Evolutionary conservation across 805 yeast species (phyloP), one percentile per base, ranked within the genome.

Genomic region (Candida lessepsii): DNA sequence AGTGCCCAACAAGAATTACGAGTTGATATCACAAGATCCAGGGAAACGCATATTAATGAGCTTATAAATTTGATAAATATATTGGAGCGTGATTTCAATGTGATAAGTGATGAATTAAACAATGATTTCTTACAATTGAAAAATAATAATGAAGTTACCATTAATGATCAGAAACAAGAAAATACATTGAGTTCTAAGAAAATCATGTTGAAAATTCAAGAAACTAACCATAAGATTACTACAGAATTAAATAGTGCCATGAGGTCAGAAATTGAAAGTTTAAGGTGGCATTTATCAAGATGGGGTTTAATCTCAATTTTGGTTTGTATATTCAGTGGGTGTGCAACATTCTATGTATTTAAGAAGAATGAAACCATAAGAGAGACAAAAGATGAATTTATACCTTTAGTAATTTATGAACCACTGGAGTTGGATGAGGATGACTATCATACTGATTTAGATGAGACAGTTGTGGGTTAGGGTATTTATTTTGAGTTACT

Each of bases 251-350:
- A 81, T 45, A 81, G 93, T 24, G 93, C 86, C 6, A 76, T 89
- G 57, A 79, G 87, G 55, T 82, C 93, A 0, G 93, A 88, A 41
- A 86, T 88, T 42, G 99, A 91, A 62, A 79, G 82, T 43, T 71
- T 91, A 45, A 73, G 98, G 52, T 91, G 99, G 99, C 88, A 87
- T 54, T 79, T 91, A 32, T 89, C 96, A 1, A 72, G 96, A 41
- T 77, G 93, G 58, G 97, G 97, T 8, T 67, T 93, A 24, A 70
- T 86, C 31, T 86, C 93, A 2, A 81, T 89, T 24, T 61, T 85
- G 16, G 67, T 81, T 1, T 71, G 83, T 46, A 86, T 86, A 1
- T 75, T 79, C 40, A 70, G 79, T 17, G 70, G 67, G 2, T 67
- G 70, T 47, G 57, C 66, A 16, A 70, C 81, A 4, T 71, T 86